A percentile compares a stretch with the other conserved stretches of the same genome.
Conservation (phyloP, 2,329 filamentous ascomycete species). For the Penicillium sp. region DNA sequence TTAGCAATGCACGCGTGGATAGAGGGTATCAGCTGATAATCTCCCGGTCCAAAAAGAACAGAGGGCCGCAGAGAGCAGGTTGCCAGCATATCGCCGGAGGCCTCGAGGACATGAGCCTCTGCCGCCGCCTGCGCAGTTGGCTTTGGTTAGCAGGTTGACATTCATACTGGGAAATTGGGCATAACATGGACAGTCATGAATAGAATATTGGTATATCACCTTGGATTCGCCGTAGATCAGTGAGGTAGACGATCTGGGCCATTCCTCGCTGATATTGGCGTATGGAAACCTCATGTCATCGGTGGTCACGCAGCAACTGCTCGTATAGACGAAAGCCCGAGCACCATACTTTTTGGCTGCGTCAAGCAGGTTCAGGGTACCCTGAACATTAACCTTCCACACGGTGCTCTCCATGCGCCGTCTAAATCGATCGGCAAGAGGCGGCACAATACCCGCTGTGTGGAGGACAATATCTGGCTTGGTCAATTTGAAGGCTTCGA, state of each 20-base stretch:
- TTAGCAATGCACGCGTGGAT: conserved; percentile 42
- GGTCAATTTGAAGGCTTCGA: conserved; percentile 33
- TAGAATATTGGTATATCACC: conserved; percentile 17
- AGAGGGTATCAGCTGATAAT: conserved; percentile 38
- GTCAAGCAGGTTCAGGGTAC: conserved; percentile 49
- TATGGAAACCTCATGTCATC: conserved; percentile 42
- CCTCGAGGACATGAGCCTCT: conserved; percentile 37
- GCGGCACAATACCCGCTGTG: conserved; percentile 46
- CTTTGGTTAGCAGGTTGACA: conserved; percentile 7
- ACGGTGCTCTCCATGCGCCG: conserved; percentile 35
- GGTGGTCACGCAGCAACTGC: conserved; percentile 49
- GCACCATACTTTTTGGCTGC: conserved; percentile 42
- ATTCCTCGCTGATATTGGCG: conserved; percentile 36
- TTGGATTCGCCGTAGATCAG: conserved; percentile 43
- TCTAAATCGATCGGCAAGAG: conserved; percentile 32
- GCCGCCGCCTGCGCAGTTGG: conserved; percentile 31
- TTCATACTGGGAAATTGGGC: no score
- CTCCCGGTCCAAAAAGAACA: conserved; percentile 40
- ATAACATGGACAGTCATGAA: not conserved
- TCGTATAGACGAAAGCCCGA: conserved; percentile 51
- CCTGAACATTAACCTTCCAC: conserved; percentile 49
- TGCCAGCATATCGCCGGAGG: conserved; percentile 28
- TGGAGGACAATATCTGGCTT: conserved; percentile 50
- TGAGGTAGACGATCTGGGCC: conserved; percentile 34
- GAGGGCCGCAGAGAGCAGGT: conserved; percentile 41